These are phyloP conservation scores for Aspergillus bridgeri DNA, from an alignment of 495 filamentous ascomycete genomes.

Conservation along the genomic window DNA sequence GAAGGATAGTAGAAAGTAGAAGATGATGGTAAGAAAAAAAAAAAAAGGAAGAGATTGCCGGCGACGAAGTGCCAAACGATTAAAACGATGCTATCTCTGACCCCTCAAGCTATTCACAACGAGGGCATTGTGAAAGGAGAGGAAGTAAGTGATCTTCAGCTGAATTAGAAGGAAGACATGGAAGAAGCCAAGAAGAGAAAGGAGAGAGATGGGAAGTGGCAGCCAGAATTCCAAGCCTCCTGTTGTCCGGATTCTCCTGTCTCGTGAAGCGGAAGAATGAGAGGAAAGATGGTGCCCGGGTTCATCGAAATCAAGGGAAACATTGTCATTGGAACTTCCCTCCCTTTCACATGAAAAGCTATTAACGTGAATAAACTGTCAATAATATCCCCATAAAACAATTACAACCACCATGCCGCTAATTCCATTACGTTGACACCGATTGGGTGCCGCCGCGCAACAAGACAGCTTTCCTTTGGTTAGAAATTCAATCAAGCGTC, in stretches of 20 bases:
- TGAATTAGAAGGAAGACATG: slow-evolving; percentile 22
- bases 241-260: slow-evolving; percentile 7
- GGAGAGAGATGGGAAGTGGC: slow-evolving; percentile 11
- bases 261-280: slow-evolving; percentile 1
- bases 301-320: slow-evolving; percentile 22
- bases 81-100: slow-evolving; percentile 41
- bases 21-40: slow-evolving; percentile 27
- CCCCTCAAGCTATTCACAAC: slow-evolving; percentile 27
- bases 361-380: slow-evolving; percentile 47
- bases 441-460: slow-evolving; percentile 36
- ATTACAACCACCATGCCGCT: slow-evolving; percentile 38
- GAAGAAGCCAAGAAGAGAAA: slow-evolving; percentile 19
- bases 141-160: slow-evolving; percentile 17
- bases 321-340: slow-evolving; percentile 25
- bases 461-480: slow-evolving; percentile 28
- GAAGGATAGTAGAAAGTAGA: slow-evolving; percentile 26
- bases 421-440: slow-evolving; percentile 43
- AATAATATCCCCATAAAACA: slow-evolving; percentile 47
- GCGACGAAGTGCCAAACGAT: slow-evolving; percentile 31
- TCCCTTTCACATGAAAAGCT: slow-evolving; percentile 34
- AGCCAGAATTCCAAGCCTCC: slow-evolving; percentile 16
- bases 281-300: slow-evolving; percentile 10
- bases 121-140: slow-evolving; percentile 16
- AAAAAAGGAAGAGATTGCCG: slow-evolving; percentile 24
- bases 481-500: slow-evolving; percentile 35